phyloP scores from a whole-genome alignment of 257 asterid genomes.

The Lycium ferocissimum region DNA sequence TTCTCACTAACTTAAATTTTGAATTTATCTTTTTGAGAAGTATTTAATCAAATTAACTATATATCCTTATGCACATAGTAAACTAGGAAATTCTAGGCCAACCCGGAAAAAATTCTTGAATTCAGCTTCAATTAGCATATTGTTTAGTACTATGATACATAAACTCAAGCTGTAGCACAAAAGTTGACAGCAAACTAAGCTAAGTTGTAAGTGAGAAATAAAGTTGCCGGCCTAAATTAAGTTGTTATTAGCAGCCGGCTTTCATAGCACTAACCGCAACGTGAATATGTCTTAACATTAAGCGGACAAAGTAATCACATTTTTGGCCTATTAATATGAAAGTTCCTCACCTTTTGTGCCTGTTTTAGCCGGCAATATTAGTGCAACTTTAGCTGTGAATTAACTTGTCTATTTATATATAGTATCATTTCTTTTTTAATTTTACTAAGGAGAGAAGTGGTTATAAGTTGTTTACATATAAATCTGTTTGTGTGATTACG shows the following conservation, averaged over 20 bases:
- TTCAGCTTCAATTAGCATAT: constrained; percentile 6
- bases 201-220: neutral
- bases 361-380: constrained; percentile 48
- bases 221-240: constrained; percentile 30
- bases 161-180: neutral
- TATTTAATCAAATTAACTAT: neutral
- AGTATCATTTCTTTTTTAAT: neutral
- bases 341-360: constrained; percentile 35
- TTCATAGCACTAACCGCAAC: constrained; percentile 47
- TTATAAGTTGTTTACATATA: constrained; percentile 41
- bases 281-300: constrained; percentile 41
- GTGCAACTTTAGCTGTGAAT: constrained; percentile 35
- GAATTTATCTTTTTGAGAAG: neutral
- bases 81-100: constrained; percentile 20
- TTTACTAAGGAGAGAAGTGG: constrained; percentile 25
- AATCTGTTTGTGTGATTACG: constrained; percentile 21
- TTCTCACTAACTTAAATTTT: no score
- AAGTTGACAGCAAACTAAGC: neutral
- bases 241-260: constrained; percentile 41
- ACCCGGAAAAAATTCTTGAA: neutral
- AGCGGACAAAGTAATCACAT: constrained; percentile 22
- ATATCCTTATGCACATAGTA: neutral
- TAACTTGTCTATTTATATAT: neutral
- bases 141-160: neutral
- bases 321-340: constrained; percentile 23